Evolutionary conservation across 1,139 yeast genomes (phyloP), one percentile per base, ranked within the genome.

Genomic region (Suhomyces taliae): DNA sequence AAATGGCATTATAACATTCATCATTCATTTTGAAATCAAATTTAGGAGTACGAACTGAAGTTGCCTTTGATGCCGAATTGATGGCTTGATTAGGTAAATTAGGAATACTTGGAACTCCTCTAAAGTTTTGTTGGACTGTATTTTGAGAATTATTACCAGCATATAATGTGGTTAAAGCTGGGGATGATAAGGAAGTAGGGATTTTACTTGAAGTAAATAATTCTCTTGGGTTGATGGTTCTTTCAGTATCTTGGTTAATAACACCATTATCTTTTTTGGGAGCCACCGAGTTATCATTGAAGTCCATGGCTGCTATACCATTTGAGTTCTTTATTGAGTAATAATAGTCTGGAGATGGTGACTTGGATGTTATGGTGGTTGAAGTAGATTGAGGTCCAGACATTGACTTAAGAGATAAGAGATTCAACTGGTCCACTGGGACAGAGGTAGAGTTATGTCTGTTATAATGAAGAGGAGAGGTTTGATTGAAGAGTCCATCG

Each of bases 1-100:
- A 62, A 33, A 72, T 71, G 34, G 76, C 76, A 49, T 67, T 66
- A 49, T 69, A 65, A 50, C 76, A 72, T 51, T 72, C 76, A 48
- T 70, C 70, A 52, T 71, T 71, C 73, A 70, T 69, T 43, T 66
- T 65, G 47, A 69, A 66, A 49, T 69, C 70, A 46, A 66, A 60
- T 39, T 53, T 53, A 31, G 58, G 57, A 4, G 45, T 27, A 4
- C 46, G 40, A 12, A 40, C 40, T 7, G 39, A 32, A 26, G 32
- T 43, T n/a, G 33, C 33, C 24, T 10, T 27, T 27, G 15, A 2
- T 31, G 43, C 36, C 7, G 39, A 27, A n/a, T 31, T 10, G 34
- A 24, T 24, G 9, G 48, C 39, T 38, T 51, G 56, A 42, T 53
- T 54, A 11, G 57, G 53, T 10, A 53, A 44, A 33, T 48, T 46